Percentiles rank a stretch among this genome's conserved stretches.
Conservation (phyloP, 345 rosid species). For the Populus tremula region DNA sequence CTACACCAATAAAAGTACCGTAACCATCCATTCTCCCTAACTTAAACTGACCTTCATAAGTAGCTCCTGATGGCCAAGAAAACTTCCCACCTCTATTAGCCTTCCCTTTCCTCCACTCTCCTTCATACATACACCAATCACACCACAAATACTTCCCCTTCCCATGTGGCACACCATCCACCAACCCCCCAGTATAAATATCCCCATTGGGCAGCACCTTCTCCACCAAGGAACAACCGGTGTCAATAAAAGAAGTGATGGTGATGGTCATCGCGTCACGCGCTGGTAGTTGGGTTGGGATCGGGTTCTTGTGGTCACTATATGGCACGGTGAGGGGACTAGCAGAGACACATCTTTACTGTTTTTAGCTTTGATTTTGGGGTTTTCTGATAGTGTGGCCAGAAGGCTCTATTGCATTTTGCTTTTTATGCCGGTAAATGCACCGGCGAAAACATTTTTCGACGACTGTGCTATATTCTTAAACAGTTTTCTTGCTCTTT, state of each 20-base stretch:
- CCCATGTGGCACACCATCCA: slow-evolving; percentile 53
- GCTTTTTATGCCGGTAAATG: background rate
- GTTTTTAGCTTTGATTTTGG: background rate
- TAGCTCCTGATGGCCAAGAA: slow-evolving; percentile 76
- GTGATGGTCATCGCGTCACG: background rate
- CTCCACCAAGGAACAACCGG: slow-evolving; percentile 12
- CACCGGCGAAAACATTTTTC: background rate
- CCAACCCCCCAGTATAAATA: slow-evolving; percentile 55
- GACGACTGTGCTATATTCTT: background rate
- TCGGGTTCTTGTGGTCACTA: background rate
- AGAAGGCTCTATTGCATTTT: slow-evolving; percentile 23
- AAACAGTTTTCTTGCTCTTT: background rate
- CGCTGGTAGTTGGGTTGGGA: slow-evolving; percentile 13
- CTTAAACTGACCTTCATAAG: slow-evolving; percentile 64
- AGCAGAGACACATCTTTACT: background rate
- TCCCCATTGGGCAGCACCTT: slow-evolving; percentile 59
- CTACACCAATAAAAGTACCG: slow-evolving; percentile 59
- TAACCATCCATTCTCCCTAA: slow-evolving; percentile 61
- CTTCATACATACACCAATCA: slow-evolving; percentile 74
- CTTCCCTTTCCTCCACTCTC: slow-evolving; percentile 60
- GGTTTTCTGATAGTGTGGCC: background rate
- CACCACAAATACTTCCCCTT: slow-evolving; percentile 68
- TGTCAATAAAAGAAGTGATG: background rate
- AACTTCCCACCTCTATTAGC: slow-evolving; percentile 61
- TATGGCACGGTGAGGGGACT: background rate